phyloP scores from a whole-genome alignment of 306 rosid genomes.

The Ochetophila trinervis region DNA sequence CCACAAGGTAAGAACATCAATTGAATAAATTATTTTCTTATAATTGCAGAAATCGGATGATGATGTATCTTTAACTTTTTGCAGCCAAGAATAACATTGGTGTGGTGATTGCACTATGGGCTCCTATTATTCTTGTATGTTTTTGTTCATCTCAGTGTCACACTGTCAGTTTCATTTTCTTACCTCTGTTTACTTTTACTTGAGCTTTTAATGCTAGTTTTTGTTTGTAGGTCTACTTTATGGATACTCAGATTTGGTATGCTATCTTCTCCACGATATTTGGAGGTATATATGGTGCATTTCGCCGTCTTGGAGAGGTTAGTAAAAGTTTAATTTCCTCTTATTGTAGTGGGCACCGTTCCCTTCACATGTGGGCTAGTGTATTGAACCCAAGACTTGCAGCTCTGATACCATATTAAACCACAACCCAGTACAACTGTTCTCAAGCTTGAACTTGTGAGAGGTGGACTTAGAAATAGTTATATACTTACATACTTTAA shows the following conservation, averaged over 20 bases:
- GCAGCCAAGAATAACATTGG: slow-evolving; percentile 86
- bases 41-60: not conserved
- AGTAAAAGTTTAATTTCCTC: slow-evolving; percentile 20
- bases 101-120: slow-evolving; percentile 85
- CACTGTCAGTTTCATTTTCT: slow-evolving; percentile 15
- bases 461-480: too few relatives aligned
- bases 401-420: too few relatives aligned
- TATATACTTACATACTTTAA: too few relatives aligned
- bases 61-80: slow-evolving; percentile 32
- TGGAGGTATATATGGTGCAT: slow-evolving; percentile 96
- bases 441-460: too few relatives aligned
- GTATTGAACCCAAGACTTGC: too few relatives aligned
- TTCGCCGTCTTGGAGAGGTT: slow-evolving; percentile 97
- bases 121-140: slow-evolving; percentile 91
- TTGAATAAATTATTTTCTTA: slow-evolving; percentile 6
- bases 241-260: slow-evolving; percentile 99
- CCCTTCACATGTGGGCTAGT: too few relatives aligned
- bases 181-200: slow-evolving; percentile 13
- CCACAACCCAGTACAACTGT: too few relatives aligned
- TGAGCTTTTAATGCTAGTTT: slow-evolving; percentile 1
- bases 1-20: slow-evolving; percentile 62
- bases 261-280: slow-evolving; percentile 86
- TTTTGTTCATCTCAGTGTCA: slow-evolving; percentile 16
- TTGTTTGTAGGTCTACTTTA: slow-evolving; percentile 80
- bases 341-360: too few relatives aligned